These are phyloP conservation scores for Seiridium unicorne DNA, from an alignment of 2,329 filamentous ascomycete species.

Conservation along the genomic window DNA sequence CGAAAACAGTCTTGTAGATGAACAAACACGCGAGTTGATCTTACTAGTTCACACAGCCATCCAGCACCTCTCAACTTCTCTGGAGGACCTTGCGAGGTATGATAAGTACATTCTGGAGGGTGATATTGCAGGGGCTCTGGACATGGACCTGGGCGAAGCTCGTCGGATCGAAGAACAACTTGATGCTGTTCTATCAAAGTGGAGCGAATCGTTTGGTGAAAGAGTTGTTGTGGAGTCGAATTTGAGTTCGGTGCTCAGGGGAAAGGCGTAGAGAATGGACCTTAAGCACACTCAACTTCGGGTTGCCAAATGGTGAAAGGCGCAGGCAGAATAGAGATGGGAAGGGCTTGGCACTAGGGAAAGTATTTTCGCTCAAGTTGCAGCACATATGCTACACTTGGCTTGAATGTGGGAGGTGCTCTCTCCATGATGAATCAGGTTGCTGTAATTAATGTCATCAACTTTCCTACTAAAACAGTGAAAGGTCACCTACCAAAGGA, in stretches of 20 bases:
- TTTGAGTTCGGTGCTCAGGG: slow-evolving; percentile 15
- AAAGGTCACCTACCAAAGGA: too few species aligned
- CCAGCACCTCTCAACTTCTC: slow-evolving; percentile 9
- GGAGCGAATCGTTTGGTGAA: slow-evolving; percentile 10
- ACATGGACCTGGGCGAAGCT: slow-evolving; percentile 22
- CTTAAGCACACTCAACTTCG: neutral
- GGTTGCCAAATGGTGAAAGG: too few species aligned
- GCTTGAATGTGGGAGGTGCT: too few species aligned
- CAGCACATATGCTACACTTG: too few species aligned
- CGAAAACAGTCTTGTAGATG: slow-evolving; percentile 20
- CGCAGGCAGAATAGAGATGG: too few species aligned
- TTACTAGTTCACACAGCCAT: slow-evolving; percentile 9
- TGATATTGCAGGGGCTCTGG: slow-evolving; percentile 20
- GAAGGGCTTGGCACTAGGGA: too few species aligned
- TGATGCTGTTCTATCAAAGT: slow-evolving; percentile 15
- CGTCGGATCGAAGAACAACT: slow-evolving; percentile 20
- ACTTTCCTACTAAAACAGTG: too few species aligned
- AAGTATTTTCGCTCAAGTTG: too few species aligned
- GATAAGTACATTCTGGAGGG: slow-evolving; percentile 24
- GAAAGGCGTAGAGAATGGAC: neutral
- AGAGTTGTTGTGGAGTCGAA: slow-evolving; percentile 11
- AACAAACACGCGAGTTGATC: slow-evolving; percentile 17
- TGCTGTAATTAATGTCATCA: too few species aligned
- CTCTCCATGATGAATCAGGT: too few species aligned
- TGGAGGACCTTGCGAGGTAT: slow-evolving; percentile 13